Evolutionary conservation across 345 rosid species (phyloP).

Genomic region (thale cress (Arabidopsis thaliana)): DNA sequence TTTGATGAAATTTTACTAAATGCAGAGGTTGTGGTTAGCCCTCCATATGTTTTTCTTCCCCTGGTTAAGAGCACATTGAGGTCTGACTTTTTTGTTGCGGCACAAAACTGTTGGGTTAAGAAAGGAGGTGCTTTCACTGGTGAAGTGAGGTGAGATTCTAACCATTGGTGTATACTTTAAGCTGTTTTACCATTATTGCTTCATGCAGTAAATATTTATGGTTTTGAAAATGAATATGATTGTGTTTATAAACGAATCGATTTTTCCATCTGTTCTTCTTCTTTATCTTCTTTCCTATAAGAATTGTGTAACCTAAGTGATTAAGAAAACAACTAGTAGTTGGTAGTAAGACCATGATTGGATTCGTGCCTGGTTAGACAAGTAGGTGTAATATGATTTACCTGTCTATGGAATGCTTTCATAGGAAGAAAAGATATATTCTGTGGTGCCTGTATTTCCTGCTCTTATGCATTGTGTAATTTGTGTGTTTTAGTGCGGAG

Average conservation of each 20-base stretch:
- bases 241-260: not conserved
- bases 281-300: not conserved
- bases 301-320: not conserved
- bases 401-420: not conserved
- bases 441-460: not conserved
- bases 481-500: slow-evolving; percentile 67
- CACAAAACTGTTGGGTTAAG: slow-evolving; percentile 95
- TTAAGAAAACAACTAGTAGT: not conserved
- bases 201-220: not conserved
- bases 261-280: not conserved
- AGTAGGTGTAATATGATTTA: not conserved
- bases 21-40: slow-evolving; percentile 91
- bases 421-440: not conserved
- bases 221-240: not conserved
- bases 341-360: not conserved
- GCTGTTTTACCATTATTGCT: not conserved
- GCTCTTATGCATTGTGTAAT: slow-evolving; percentile 12
- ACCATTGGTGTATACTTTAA: not conserved
- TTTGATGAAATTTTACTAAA: not conserved
- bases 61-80: slow-evolving; percentile 65
- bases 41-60: slow-evolving; percentile 82
- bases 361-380: not conserved
- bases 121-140: slow-evolving; percentile 99
- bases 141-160: slow-evolving; percentile 68
- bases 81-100: slow-evolving; percentile 83